Base-by-base conservation (phyloP, 2,329 filamentous ascomycete genomes). In the Colletotrichum trifolii region DNA sequence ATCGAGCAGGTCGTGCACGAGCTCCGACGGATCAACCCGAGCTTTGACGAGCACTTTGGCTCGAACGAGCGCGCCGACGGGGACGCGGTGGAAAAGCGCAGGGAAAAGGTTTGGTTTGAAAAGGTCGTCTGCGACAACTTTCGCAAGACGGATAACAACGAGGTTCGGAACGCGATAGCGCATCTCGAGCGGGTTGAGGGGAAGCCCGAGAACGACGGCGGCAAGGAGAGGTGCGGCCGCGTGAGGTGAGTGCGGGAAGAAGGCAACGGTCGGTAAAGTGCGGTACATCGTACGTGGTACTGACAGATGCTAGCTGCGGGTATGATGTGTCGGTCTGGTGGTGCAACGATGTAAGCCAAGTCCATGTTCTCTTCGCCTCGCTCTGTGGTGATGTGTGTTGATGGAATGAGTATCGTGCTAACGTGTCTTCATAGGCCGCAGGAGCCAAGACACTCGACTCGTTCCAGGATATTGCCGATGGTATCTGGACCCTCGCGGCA, bases 281-380 rank as follows among this genome's bases (percentile, higher is more conserved):
- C 5, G 1, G 2, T 0, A n/a, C 2, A 43, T 17, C n/a, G 38
- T 1, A 43, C 13, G 12, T 43, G n/a, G 12, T 4, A 4, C n/a
- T 25, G 25, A 25, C 25, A 25, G 25, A 25, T 25, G 25, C 25
- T 9, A 48, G 46, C 13, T 48, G 46, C 46, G 12, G 8, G 9
- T 12, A 40, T 2, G 15, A 57, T 12, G 25, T 34, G 9, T 46
- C 46, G 36, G 45, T 58, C 13, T 58, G 55, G 55, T 58, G 46
- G 35, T 58, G 55, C 11, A 58, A 58, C 8, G 55, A 58, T 25
- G 52, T 54, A 17, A 54, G 52, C 46, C 34, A 13, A 40, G 38
- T 9, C 9, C 3, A 8, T 2, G 1, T 1, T 9, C 6, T 40
- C 4, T 40, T 9, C 13, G 38, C 9, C 13, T 40, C 38, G 13